Base-by-base conservation (phyloP, 2,329 filamentous ascomycete species). In the Didymellaceae sp. region DNA sequence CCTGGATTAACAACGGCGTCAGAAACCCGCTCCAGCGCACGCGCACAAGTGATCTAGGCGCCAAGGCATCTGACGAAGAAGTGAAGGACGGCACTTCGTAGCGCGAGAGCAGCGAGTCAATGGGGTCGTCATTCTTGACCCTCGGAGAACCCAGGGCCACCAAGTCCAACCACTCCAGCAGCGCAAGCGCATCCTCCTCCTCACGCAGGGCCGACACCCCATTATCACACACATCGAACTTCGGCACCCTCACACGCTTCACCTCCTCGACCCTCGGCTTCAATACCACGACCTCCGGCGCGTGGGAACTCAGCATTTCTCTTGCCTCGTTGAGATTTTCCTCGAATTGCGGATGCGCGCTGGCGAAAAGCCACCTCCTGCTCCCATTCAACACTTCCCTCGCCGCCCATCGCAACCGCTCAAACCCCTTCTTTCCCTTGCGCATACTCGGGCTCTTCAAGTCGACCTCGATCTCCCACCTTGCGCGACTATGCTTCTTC, bases 351-450 rank as follows among this genome's bases (percentile, higher is more conserved):
- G 60, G 56, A 48, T 61, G 62, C 41, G 86, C 70, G 62, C 91
- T 87, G 64, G 81, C 87, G 62, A 94, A 92, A 0, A 97, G 75
- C 91, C 93, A 97, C 1, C 83, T 83, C 17, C 87, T 65, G 1
- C 86, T 84, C 34, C 80, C 74, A 39, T 81, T 83, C 17, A 97
- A 78, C 17, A 90, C 90, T 56, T 91, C 90, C 62, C 87, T 86
- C 70, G 86, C 91, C 11, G 91, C 90, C 79, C 89, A 89, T 6
- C 87, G 71, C 11, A 96, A 77, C 35, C 90, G 80, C 55, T 92
- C 87, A 64, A 95, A 96, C 0, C 86, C 88, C 57, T 88, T 91
- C 70, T 91, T 94, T 3, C 91, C 91, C 45, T 86, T 87, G 6
- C 90, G 71, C 90, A 96, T 96, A 0, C 86, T 86, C 1, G 86